Percentiles rank a stretch among this genome's conserved stretches.
These are phyloP conservation scores for Gautieria morchelliformis DNA, from an alignment of 768 basidiomycete genomes.

Conservation along the genomic window DNA sequence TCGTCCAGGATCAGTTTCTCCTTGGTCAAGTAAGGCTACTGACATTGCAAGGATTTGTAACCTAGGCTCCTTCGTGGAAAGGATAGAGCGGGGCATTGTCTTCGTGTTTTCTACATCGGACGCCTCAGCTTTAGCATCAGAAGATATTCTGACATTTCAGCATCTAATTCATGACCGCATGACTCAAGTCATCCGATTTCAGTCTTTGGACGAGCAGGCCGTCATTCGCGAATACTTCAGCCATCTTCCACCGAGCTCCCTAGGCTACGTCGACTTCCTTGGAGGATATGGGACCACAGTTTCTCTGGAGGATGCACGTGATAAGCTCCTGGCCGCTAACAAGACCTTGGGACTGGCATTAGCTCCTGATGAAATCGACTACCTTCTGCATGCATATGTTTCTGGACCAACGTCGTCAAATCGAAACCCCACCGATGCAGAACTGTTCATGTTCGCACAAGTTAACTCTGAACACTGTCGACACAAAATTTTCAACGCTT, in stretches of 20 bases:
- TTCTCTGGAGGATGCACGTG: conserved; percentile 36
- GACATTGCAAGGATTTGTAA: conserved; percentile 88
- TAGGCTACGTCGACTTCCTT: conserved; percentile 60
- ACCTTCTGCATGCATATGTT: conserved; percentile 82
- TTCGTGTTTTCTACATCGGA: conserved; percentile 50
- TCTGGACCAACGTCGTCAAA: conserved; percentile 55
- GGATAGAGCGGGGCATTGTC: conserved; percentile 78
- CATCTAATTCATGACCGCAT: conserved; percentile 89
- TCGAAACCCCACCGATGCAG: conserved; percentile 91
- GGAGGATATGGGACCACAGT: conserved; percentile 11
- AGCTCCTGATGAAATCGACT: conserved; percentile 81
- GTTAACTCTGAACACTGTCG: conserved; percentile 99
- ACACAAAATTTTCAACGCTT: conserved; percentile 98
- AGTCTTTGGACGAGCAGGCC: conserved; percentile 44
- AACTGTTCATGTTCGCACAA: conserved; percentile 99
- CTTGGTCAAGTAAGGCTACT: conserved; percentile 99
- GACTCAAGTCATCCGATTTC: conserved; percentile 71
- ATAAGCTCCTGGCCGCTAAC: conserved; percentile 69
- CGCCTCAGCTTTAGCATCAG: conserved; percentile 30
- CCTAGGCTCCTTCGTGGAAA: conserved; percentile 57
- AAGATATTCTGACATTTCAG: conserved; percentile 45
- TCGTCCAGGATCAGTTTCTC: conserved; percentile 84
- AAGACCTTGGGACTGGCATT: conserved; percentile 83
- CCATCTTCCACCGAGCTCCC: conserved; percentile 53
- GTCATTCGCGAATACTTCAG: conserved; percentile 38